These are phyloP conservation scores for Yamadazyma triangularis DNA, from an alignment of 1,139 yeast genomes.

Conservation along the genomic window DNA sequence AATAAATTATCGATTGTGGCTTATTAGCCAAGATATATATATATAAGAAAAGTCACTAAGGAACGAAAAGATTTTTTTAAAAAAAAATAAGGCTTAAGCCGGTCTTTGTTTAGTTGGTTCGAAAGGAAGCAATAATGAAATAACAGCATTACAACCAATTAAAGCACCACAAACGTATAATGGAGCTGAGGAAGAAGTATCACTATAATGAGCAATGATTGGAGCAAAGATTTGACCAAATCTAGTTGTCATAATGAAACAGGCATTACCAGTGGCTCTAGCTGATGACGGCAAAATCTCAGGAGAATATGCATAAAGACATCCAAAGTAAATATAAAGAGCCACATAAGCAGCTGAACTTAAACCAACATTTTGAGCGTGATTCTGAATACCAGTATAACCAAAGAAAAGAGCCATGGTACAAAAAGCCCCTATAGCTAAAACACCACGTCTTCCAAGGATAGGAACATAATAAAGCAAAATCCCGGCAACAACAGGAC, in stretches of 20 bases:
- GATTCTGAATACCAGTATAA: conserved; percentile 26
- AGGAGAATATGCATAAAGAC: conserved; percentile 31
- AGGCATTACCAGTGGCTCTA: conserved; percentile 31
- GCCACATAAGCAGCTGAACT: conserved; percentile 25
- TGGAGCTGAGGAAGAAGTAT: conserved; percentile 26
- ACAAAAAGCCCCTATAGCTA: conserved; percentile 29
- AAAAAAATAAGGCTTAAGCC: conserved; percentile 8
- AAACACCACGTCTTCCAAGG: conserved; percentile 30
- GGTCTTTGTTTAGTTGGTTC: conserved; percentile 30
- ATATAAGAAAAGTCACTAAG: conserved; percentile 1
- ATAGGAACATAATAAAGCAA: conserved; percentile 21
- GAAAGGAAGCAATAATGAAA: conserved; percentile 28
- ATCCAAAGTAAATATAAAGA: conserved; percentile 29
- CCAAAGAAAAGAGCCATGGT: conserved; percentile 33
- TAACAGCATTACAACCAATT: conserved; percentile 25
- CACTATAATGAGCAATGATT: conserved; percentile 24
- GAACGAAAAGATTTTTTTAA: conserved; percentile 1
- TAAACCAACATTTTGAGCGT: conserved; percentile 25
- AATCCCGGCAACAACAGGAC: conserved; percentile 30
- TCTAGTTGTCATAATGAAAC: conserved; percentile 26
- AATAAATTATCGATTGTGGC: no score
- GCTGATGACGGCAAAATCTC: conserved; percentile 33
- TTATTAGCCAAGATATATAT: no score
- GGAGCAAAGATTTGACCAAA: conserved; percentile 27
- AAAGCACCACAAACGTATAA: conserved; percentile 32